Conservation (phyloP, 768 basidiomycete genomes). For the Scleroderma bovista region DNA sequence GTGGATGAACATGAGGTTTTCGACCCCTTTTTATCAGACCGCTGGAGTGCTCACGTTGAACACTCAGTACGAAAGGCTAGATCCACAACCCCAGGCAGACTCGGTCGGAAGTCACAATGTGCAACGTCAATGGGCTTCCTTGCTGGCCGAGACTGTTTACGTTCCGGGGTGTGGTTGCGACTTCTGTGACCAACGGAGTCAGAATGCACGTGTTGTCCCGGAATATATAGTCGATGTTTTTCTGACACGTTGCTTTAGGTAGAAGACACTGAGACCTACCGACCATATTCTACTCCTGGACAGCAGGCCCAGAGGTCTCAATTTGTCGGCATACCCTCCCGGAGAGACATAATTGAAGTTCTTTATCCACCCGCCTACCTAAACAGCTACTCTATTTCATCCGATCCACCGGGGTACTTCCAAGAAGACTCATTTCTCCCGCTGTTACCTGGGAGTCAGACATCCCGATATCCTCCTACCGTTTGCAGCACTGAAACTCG, state of each 20-base stretch:
- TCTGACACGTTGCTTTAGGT: slow-evolving; percentile 12
- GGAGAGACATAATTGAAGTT: slow-evolving; percentile 18
- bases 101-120: not conserved
- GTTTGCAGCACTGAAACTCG: no score
- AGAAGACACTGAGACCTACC: not conserved
- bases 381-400: slow-evolving; percentile 2
- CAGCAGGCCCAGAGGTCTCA: not conserved
- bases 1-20: not conserved
- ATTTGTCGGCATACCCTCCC: slow-evolving; percentile 11
- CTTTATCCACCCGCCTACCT: slow-evolving; percentile 22
- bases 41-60: not conserved
- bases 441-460: not conserved
- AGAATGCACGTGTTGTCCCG: slow-evolving; percentile 3
- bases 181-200: slow-evolving; percentile 1
- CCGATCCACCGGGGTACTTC: slow-evolving; percentile 20
- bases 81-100: not conserved
- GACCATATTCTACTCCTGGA: not conserved
- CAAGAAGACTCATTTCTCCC: not conserved
- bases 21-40: not conserved
- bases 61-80: not conserved
- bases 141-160: slow-evolving; percentile 5
- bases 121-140: slow-evolving; percentile 8
- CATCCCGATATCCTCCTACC: not conserved
- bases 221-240: no score
- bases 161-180: slow-evolving; percentile 6